Evolutionary conservation across 768 basidiomycete genomes (phyloP).

Genomic region (Neoboletus brunneissimus): DNA sequence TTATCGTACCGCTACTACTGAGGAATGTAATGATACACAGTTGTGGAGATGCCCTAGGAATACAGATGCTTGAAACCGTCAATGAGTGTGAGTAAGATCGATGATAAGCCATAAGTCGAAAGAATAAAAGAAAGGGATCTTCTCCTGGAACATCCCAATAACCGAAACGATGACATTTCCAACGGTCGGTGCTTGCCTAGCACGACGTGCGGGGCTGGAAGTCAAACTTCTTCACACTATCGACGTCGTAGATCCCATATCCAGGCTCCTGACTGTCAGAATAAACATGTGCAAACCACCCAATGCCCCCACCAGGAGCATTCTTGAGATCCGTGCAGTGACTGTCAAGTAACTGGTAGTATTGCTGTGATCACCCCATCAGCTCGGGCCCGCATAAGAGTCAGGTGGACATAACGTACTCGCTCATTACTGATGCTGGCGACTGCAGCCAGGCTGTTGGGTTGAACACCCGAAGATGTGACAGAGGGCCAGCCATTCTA

Average conservation of each 20-base stretch:
- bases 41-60: not conserved
- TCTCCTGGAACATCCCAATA: not conserved
- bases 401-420: conserved; percentile 34
- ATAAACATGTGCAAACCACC: conserved; percentile 84
- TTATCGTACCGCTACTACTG: not conserved
- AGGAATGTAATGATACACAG: not conserved
- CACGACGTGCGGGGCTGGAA: conserved; percentile 65
- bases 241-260: conserved; percentile 60
- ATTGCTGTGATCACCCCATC: conserved; percentile 34
- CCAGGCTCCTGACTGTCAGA: conserved; percentile 63
- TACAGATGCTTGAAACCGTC: conserved; percentile 1
- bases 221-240: conserved; percentile 55
- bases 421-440: conserved; percentile 61
- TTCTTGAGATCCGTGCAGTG: conserved; percentile 63
- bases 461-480: conserved; percentile 57
- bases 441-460: conserved; percentile 61
- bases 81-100: not conserved
- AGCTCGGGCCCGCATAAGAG: not conserved
- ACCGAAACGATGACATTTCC: not conserved
- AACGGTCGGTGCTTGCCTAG: conserved; percentile 27
- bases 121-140: not conserved
- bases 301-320: conserved; percentile 58
- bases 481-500: conserved; percentile 80
- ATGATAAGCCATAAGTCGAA: not conserved
- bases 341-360: conserved; percentile 59